Percentiles rank a stretch among this genome's conserved stretches.
Conservation (phyloP, 139 green algal species). For the Asterochloris sp. region DNA sequence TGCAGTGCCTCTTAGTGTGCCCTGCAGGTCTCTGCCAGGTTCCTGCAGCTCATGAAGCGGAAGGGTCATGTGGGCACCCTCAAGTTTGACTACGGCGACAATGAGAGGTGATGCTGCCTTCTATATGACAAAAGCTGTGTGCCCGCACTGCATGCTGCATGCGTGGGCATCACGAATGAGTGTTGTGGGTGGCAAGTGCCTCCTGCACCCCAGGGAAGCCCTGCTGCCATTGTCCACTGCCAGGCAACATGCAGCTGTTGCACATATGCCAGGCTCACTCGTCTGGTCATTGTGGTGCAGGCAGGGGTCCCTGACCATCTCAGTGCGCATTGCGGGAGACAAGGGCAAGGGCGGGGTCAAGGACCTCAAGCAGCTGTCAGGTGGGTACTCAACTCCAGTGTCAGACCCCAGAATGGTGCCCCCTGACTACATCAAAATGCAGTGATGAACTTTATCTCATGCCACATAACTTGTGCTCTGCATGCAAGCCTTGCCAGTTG, state of each 20-base stretch:
- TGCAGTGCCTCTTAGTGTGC: too few species aligned
- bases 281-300: neutral
- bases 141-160: too few species aligned
- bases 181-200: too few species aligned
- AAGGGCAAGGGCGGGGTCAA: conserved; percentile 7
- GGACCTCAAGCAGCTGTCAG: conserved; percentile 24
- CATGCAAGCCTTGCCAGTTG: too few species aligned
- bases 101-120: too few species aligned
- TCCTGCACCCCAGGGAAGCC: too few species aligned
- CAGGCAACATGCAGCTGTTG: too few species aligned
- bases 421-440: neutral
- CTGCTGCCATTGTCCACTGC: too few species aligned
- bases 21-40: conserved; percentile 4
- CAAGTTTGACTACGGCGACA: conserved; percentile 6
- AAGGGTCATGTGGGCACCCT: conserved; percentile 50
- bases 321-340: conserved; percentile 10
- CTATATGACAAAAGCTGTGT: too few species aligned
- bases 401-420: neutral
- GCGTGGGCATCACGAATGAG: too few species aligned
- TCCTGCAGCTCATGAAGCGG: conserved; percentile 31
- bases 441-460: neutral
- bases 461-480: too few species aligned
- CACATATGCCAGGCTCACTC: too few species aligned
- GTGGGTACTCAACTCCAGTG: neutral
- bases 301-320: conserved; percentile 22